phyloP scores from a whole-genome alignment of 1,284 basidiomycete genomes.

The Athelia sp. region DNA sequence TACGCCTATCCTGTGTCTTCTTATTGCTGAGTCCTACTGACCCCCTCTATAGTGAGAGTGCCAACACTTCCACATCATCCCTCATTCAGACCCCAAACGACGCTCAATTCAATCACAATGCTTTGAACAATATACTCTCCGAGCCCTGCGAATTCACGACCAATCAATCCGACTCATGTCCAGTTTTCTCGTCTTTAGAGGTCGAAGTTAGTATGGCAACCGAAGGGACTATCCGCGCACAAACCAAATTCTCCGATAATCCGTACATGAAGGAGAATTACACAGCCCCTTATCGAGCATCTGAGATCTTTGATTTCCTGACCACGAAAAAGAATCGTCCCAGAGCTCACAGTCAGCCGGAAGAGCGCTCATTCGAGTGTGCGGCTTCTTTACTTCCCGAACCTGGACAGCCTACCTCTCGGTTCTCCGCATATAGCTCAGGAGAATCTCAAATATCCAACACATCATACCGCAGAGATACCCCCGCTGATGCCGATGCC shows the following conservation, averaged over 20 bases:
- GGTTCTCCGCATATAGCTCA: conserved; percentile 19
- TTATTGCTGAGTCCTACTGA: conserved; percentile 6
- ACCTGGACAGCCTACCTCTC: conserved; percentile 19
- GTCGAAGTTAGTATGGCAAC: conserved; percentile 57
- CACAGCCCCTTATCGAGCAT: conserved; percentile 55
- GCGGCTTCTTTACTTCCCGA: not conserved
- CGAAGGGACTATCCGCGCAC: conserved; percentile 19
- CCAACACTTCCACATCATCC: conserved; percentile 42
- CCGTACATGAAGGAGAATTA: conserved; percentile 25
- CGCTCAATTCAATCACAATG: conserved; percentile 18
- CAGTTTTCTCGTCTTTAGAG: conserved; percentile 63
- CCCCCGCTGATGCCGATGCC: conserved; percentile 7
- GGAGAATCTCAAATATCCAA: conserved; percentile 25
- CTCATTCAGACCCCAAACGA: conserved; percentile 39
- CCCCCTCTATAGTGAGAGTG: conserved; percentile 13
- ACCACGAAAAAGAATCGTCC: conserved; percentile 31
- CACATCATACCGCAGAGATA: conserved; percentile 21
- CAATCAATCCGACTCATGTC: conserved; percentile 32
- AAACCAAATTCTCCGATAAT: conserved; percentile 23
- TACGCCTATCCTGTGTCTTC: conserved; percentile 26
- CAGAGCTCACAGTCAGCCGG: not conserved
- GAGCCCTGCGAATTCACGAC: conserved; percentile 42
- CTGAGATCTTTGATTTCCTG: conserved; percentile 65
- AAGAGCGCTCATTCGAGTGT: not conserved
- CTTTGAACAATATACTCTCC: conserved; percentile 30